Conservation (phyloP, 2,329 filamentous ascomycete genomes). For the Paracamarosporium sp. region DNA sequence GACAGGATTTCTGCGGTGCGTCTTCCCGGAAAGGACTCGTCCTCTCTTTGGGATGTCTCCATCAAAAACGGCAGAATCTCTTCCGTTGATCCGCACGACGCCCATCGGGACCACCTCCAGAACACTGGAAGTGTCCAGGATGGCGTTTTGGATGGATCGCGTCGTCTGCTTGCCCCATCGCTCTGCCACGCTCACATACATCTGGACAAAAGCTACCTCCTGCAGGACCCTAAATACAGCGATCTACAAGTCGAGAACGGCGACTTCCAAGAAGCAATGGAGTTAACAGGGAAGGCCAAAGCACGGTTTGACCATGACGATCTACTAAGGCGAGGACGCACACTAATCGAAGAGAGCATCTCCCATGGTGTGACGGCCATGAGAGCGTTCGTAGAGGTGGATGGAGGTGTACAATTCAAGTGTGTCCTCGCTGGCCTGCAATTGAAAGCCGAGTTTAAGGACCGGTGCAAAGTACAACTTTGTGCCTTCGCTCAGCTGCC, state of each 20-base stretch:
- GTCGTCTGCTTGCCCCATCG: constrained; percentile 58
- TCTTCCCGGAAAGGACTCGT: constrained; percentile 37
- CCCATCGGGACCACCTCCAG: constrained; percentile 6
- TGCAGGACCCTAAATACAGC: constrained; percentile 65
- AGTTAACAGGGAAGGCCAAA: constrained; percentile 66
- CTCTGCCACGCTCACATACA: constrained; percentile 78
- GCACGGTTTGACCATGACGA: constrained; percentile 66
- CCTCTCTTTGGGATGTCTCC: constrained; percentile 46
- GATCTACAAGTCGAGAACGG: constrained; percentile 67
- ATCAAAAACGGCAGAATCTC: constrained; percentile 42
- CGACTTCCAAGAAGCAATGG: constrained; percentile 70
- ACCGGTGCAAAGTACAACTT: constrained; percentile 67
- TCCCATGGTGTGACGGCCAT: constrained; percentile 71
- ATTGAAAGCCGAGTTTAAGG: constrained; percentile 62
- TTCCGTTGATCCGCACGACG: constrained; percentile 39
- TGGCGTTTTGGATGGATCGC: constrained; percentile 49
- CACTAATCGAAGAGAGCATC: constrained; percentile 71
- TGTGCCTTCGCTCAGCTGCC: constrained; percentile 76
- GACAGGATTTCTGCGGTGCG: constrained; percentile 43
- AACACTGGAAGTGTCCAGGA: constrained; percentile 46
- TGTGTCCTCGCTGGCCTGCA: constrained; percentile 64
- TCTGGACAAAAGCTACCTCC: constrained; percentile 70
- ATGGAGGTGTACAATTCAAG: constrained; percentile 64
- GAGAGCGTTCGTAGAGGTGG: constrained; percentile 75
- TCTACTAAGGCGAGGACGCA: constrained; percentile 68